A percentile compares a stretch with the other conserved stretches of the same genome.
phyloP scores from a whole-genome alignment of 257 asterid species.

The Solanum pennellii region DNA sequence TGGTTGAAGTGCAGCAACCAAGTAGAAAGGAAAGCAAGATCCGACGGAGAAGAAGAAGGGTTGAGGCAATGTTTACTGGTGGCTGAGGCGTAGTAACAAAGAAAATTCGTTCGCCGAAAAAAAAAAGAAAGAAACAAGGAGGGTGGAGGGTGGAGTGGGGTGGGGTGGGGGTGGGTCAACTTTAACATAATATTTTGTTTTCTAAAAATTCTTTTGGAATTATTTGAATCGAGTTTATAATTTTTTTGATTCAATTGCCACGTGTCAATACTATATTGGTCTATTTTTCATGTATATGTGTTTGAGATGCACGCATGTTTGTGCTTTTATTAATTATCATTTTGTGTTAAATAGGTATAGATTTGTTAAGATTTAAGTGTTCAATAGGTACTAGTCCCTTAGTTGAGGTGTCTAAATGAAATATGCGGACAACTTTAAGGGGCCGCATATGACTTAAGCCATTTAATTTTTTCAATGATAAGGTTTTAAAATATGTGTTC shows the following conservation, averaged over 20 bases:
- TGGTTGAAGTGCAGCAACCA: not conserved
- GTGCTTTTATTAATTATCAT: not conserved
- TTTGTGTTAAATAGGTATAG: too few species aligned
- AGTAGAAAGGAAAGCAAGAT: not conserved
- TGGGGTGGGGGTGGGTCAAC: not conserved
- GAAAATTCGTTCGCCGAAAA: not conserved
- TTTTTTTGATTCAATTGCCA: not conserved
- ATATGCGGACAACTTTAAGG: too few species aligned
- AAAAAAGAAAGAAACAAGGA: too few species aligned
- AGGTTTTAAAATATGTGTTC: too few species aligned
- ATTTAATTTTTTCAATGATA: too few species aligned
- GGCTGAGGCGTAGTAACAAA: not conserved
- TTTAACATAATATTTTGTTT: not conserved
- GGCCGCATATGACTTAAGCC: too few species aligned
- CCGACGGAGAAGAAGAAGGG: not conserved
- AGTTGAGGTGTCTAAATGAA: too few species aligned
- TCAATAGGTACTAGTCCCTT: too few species aligned
- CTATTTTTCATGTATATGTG: not conserved
- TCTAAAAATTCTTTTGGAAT: not conserved
- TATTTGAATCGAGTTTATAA: not conserved
- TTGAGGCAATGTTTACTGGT: not conserved
- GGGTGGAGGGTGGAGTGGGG: not conserved
- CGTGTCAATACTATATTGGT: not conserved
- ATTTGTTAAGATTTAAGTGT: too few species aligned
- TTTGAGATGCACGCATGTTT: not conserved